phyloP scores from a whole-genome alignment of 352 stramenopile genomes.

The Phytophthora syringae region DNA sequence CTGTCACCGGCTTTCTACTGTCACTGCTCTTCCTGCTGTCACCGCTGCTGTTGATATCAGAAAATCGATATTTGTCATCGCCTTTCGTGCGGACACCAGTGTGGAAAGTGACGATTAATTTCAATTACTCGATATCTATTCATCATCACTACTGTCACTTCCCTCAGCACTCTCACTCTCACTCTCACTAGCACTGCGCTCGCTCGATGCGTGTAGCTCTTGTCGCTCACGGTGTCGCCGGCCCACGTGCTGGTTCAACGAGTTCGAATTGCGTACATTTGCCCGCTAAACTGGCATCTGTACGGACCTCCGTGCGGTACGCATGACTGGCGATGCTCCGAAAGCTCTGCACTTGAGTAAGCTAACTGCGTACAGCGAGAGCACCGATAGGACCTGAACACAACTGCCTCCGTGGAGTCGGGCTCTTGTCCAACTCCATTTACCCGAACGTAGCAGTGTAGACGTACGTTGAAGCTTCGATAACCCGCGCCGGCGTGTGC shows the following conservation, averaged over 20 bases:
- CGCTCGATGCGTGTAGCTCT: not conserved
- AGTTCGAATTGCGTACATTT: not conserved
- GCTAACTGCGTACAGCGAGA: not conserved
- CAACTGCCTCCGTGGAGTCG: not conserved
- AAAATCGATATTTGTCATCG: too few species aligned
- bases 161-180: too few species aligned
- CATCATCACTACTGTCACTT: too few species aligned
- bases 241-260: constrained; percentile 4
- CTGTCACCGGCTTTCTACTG: too few species aligned
- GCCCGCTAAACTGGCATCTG: not conserved
- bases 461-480: not conserved
- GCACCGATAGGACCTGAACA: not conserved
- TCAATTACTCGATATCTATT: too few species aligned
- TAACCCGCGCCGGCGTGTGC: not conserved
- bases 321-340: not conserved
- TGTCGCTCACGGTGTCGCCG: not conserved
- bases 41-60: too few species aligned
- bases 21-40: too few species aligned
- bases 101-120: too few species aligned
- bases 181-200: too few species aligned
- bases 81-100: too few species aligned
- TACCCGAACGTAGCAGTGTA: not conserved
- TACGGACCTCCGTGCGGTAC: not conserved
- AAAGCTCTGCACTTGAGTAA: constrained; percentile 1
- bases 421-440: not conserved